Evolutionary conservation across 768 basidiomycete genomes (phyloP).

Genomic region (Panaeolus papilionaceus): DNA sequence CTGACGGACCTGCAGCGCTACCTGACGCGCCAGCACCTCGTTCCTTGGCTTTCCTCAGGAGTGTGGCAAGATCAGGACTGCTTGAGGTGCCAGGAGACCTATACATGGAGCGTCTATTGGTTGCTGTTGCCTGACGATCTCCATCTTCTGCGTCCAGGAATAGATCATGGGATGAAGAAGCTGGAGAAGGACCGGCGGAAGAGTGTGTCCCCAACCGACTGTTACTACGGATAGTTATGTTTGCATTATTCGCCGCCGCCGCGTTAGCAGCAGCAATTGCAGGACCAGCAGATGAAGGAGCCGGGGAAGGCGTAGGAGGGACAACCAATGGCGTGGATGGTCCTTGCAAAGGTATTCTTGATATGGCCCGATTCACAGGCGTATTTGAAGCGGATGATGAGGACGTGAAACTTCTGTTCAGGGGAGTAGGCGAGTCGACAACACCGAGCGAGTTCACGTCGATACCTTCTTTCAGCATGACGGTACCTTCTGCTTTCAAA

Average conservation of each 20-base stretch:
- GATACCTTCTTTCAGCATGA: conserved; percentile 70
- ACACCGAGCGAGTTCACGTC: conserved; percentile 73
- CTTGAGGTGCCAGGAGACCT: conserved; percentile 88
- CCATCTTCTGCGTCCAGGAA: conserved; percentile 70
- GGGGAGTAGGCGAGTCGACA: conserved; percentile 48
- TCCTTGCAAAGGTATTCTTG: conserved; percentile 36
- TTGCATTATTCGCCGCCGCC: conserved; percentile 13
- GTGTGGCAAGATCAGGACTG: conserved; percentile 89
- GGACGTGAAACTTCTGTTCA: conserved; percentile 47
- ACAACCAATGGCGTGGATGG: conserved; percentile 68
- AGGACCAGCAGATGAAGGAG: conserved; percentile 16
- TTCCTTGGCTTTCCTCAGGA: conserved; percentile 85
- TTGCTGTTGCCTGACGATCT: conserved; percentile 57
- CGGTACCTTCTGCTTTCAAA: conserved; percentile 68
- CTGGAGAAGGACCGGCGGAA: conserved; percentile 43
- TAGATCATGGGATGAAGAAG: conserved; percentile 63
- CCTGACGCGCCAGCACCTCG: conserved; percentile 44
- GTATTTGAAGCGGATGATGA: conserved; percentile 35
- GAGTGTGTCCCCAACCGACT: conserved; percentile 20
- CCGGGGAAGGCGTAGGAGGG: conserved; percentile 71
- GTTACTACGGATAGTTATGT: conserved; percentile 30
- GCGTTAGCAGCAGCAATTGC: conserved; percentile 33
- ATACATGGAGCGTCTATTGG: conserved; percentile 85
- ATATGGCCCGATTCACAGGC: conserved; percentile 35
- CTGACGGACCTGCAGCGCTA: conserved; percentile 15